These are phyloP conservation scores for Cutaneotrichosporon cutaneum DNA, from an alignment of 1,284 basidiomycete species.

Conservation along the genomic window DNA sequence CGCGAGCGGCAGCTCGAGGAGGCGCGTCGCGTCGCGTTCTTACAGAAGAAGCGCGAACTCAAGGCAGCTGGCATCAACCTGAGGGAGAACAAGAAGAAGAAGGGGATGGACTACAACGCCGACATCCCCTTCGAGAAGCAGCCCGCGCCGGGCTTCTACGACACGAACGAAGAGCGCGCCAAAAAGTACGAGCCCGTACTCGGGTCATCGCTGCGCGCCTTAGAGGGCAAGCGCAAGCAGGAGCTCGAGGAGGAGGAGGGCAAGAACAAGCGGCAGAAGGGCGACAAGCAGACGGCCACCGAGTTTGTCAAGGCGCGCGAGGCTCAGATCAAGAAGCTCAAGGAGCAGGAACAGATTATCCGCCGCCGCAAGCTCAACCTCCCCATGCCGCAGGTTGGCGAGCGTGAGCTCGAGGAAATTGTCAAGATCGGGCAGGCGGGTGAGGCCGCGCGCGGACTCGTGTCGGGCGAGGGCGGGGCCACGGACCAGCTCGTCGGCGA, in stretches of 20 bases:
- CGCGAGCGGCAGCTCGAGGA: conserved; percentile 95
- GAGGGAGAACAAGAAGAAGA: conserved; percentile 83
- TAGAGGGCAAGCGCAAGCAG: conserved; percentile 84
- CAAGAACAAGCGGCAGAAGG: conserved; percentile 72
- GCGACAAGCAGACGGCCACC: conserved; percentile 58
- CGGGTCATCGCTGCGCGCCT: conserved; percentile 80
- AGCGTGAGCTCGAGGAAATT: conserved; percentile 93
- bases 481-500: conserved; percentile 84
- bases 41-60: conserved; percentile 97
- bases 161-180: conserved; percentile 92
- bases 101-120: conserved; percentile 98
- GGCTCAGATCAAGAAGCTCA: conserved; percentile 93
- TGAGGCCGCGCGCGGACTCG: conserved; percentile 80
- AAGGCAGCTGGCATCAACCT: conserved; percentile 95
- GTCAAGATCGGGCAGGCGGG: conserved; percentile 96
- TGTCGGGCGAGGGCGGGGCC: conserved; percentile 61
- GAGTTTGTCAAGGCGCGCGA: conserved; percentile 92
- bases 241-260: conserved; percentile 77
- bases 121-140: conserved; percentile 99
- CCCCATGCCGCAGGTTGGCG: conserved; percentile 91
- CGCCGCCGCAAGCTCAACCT: conserved; percentile 81
- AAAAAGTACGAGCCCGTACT: conserved; percentile 82
- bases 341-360: conserved; percentile 93
- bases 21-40: conserved; percentile 84
- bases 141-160: conserved; percentile 92